Evolutionary conservation across 2,329 filamentous ascomycete genomes (phyloP).

Genomic region (Stemphylium vesicarium): DNA sequence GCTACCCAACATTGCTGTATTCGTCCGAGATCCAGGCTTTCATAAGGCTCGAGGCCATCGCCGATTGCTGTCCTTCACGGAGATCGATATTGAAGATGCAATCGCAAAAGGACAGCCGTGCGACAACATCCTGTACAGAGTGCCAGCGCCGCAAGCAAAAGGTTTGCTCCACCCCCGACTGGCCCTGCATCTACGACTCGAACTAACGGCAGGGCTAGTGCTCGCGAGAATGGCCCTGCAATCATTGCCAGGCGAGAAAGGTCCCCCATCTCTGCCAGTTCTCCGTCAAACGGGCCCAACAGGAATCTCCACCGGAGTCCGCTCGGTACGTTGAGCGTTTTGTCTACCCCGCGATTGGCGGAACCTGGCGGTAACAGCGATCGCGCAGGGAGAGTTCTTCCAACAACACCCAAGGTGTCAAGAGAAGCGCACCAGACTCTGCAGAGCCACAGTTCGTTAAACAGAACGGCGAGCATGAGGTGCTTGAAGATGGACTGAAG

Average conservation of each 20-base stretch:
- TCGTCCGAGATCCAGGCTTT: slow-evolving; percentile 8
- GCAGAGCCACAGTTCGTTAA: slow-evolving; percentile 9
- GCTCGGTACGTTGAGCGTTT: slow-evolving; percentile 22
- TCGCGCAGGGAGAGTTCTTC: slow-evolving; percentile 19
- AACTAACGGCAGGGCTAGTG: slow-evolving; percentile 48
- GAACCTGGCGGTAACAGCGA: slow-evolving; percentile 6
- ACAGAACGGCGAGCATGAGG: slow-evolving; percentile 13
- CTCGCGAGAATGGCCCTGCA: slow-evolving; percentile 59
- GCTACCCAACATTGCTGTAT: slow-evolving; percentile 1
- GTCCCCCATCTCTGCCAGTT: slow-evolving; percentile 59
- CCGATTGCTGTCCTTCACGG: background rate
- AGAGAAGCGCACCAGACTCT: slow-evolving; percentile 25
- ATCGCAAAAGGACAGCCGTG: slow-evolving; percentile 31
- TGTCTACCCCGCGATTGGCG: background rate
- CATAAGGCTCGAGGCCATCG: slow-evolving; percentile 1
- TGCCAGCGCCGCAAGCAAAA: slow-evolving; percentile 61
- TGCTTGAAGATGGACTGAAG: slow-evolving; percentile 37
- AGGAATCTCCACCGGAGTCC: slow-evolving; percentile 26
- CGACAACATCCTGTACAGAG: slow-evolving; percentile 52
- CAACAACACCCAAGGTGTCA: slow-evolving; percentile 24
- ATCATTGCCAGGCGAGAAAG: slow-evolving; percentile 57
- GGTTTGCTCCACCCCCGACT: slow-evolving; percentile 36
- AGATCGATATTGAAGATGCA: slow-evolving; percentile 24
- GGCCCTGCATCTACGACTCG: slow-evolving; percentile 7
- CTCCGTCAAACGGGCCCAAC: slow-evolving; percentile 41